Base-by-base conservation (phyloP, 2,329 filamentous ascomycete genomes). In the Cladosporium sp. region DNA sequence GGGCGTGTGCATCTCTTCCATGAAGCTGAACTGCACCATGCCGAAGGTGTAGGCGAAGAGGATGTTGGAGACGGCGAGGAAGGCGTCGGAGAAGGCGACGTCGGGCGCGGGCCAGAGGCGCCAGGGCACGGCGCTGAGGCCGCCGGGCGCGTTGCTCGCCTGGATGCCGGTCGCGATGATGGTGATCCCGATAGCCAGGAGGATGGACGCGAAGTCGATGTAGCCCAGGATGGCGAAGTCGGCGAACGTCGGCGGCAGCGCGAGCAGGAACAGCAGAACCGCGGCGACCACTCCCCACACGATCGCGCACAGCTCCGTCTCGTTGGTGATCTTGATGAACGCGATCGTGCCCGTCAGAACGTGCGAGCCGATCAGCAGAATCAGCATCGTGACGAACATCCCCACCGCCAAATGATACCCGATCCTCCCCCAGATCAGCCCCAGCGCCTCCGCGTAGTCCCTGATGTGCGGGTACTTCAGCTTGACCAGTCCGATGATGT, bases 11-110 rank as follows among this genome's bases (percentile, higher is more conserved):
- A 96, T 96, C 70, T 96, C 91, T 3, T 91, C 90, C 59, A 96
- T 96, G 74, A 96, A 96, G 62, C 87, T 92, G 91, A n/a, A 96
- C 78, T 0, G 91, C 95, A 63, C 95, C 95, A 68, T 96, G 91
- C 0, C 91, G 58, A 75, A 75, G 28, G 70, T 71, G 63, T 75
- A 76, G 52, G 86, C 91, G 60, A 96, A 95, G 66, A 96, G 95
- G 0, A 91, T 95, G 68, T 95, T 96, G 71, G 85, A 89, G 66
- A 96, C 95, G 70, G 95, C 95, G 68, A 96, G 78, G 71, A 95
- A 95, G 0, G 90, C 91, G 48, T 18, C 85, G 90, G 4, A 78
- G 75, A 5, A 95, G 87, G 61, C 95, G 95, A 0, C 85, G 87
- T 0, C 89, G 93, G 14, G 84, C 81, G 2, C 75, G 69, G 3